Conservation (phyloP, 2,329 filamentous ascomycete species). For the Diaporthe ilicicola region DNA sequence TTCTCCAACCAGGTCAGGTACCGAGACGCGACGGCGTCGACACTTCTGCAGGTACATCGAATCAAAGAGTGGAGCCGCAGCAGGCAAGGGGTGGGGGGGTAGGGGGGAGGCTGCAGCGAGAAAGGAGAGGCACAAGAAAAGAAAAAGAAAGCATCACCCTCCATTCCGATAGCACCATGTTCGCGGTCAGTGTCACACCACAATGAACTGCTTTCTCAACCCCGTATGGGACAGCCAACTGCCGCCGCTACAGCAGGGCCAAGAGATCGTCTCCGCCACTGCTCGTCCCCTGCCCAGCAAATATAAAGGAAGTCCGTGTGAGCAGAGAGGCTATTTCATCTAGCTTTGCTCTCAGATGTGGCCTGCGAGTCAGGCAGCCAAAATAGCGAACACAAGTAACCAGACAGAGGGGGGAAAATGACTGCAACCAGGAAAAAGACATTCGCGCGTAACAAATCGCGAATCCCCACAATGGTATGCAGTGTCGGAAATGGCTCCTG, state of each 20-base stretch:
- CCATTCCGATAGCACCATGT: constrained; percentile 1
- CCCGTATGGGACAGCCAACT: neutral
- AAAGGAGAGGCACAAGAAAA: constrained; percentile 21
- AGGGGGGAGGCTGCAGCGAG: constrained; percentile 20
- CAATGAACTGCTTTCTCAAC: constrained; percentile 9
- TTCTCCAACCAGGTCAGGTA: constrained; percentile 2
- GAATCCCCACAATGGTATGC: constrained; percentile 2
- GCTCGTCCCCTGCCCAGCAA: neutral
- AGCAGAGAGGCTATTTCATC: neutral
- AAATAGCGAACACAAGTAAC: too few relatives aligned
- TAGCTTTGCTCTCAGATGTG: neutral
- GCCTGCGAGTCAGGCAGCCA: neutral
- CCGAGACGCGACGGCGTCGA: constrained; percentile 3
- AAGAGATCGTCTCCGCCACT: neutral
- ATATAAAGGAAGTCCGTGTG: neutral
- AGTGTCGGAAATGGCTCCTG: constrained; percentile 16
- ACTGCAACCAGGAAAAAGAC: neutral
- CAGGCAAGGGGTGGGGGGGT: neutral
- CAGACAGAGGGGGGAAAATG: neutral
- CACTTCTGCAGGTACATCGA: constrained; percentile 30
- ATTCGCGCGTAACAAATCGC: neutral
- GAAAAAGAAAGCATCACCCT: neutral
- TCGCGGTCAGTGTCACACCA: neutral
- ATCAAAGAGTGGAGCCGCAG: constrained; percentile 19
- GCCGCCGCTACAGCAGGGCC: neutral